Evolutionary conservation across 1,284 basidiomycete genomes (phyloP), one percentile per base, ranked within the genome.

Genomic region (Rhodofomes roseus): DNA sequence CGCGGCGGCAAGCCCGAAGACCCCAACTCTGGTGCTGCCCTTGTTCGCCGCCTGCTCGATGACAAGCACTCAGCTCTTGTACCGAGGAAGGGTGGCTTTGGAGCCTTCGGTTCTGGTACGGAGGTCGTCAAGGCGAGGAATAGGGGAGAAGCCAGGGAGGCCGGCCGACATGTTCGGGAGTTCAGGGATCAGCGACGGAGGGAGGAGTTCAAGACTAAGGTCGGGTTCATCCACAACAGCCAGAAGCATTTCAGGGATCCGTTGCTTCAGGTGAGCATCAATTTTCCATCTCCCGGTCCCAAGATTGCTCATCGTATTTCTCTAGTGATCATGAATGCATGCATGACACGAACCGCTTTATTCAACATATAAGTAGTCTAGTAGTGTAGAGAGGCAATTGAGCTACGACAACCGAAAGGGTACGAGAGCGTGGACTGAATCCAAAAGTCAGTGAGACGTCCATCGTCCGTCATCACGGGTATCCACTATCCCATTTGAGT

Each of bases 61-160:
- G 91, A 95, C 71, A 95, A 92, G 68, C 88, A 92, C 64, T 85
- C 86, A 0, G 88, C 87, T 0, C 79, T 97, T 34, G 87, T 97
- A 1, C 93, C 95, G 0, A 77, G 84, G n/a, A 89, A 83, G 65
- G 94, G 92, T 54, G 95, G 91, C 1, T 93, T 87, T 62, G 94
- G 94, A 27, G 93, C 92, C 2, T 95, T 81, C 69, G 94, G 94
- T 2, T 75, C 75, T 9, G 94, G 93, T 2, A 87, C 84, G 12
- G 84, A 94, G 43, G 87, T 95, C 12, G 83, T 97, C 62, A 93
- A 90, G 72, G 95, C 93, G n/a, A 82, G 94, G 51, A 98, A 98
- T 77, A 83, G 84, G 14, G 97, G 97, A 2, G 96, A 99, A 76
- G 97, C 97, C 2, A 84, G 84, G 60, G 92, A 98, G 76, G 97